phyloP scores from a whole-genome alignment of 768 basidiomycete genomes.

The Boletus rubroflammeus region DNA sequence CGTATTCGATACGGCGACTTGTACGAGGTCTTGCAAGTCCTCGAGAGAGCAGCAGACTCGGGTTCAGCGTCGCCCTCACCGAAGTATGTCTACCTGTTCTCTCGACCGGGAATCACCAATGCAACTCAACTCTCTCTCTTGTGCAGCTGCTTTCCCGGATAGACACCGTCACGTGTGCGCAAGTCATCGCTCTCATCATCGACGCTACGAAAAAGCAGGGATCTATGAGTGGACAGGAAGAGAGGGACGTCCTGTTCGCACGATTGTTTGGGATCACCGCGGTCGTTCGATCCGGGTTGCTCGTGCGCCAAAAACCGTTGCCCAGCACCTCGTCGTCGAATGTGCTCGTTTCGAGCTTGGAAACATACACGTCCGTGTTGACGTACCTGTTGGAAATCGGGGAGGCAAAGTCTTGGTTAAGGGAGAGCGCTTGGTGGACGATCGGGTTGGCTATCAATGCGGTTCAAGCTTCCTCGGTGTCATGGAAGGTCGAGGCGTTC shows the following conservation, averaged over 20 bases:
- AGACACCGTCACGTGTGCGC: constrained; percentile 70
- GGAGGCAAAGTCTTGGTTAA: constrained; percentile 84
- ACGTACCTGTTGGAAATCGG: constrained; percentile 63
- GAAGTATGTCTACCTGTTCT: constrained; percentile 57
- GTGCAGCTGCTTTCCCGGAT: constrained; percentile 75
- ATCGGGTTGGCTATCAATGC: constrained; percentile 61
- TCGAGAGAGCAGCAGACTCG: constrained; percentile 88
- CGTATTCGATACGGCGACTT: constrained; percentile 86
- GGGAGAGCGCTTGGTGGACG: constrained; percentile 89
- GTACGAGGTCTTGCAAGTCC: constrained; percentile 88
- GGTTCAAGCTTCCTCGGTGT: constrained; percentile 51
- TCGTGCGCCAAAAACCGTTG: constrained; percentile 59
- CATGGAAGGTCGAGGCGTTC: constrained; percentile 71
- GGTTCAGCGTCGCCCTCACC: constrained; percentile 93
- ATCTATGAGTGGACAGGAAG: constrained; percentile 86
- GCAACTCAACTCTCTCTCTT: constrained; percentile 1
- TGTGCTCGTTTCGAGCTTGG: constrained; percentile 51
- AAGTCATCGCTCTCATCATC: constrained; percentile 72
- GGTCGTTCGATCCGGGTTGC: constrained; percentile 79
- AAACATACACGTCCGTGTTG: constrained; percentile 58
- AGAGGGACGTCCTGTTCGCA: constrained; percentile 89
- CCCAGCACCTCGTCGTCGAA: constrained; percentile 51
- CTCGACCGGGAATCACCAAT: background rate
- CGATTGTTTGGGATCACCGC: constrained; percentile 87
- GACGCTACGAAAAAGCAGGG: constrained; percentile 68